Conservation (phyloP, 306 rosid species). For the Arachis stenosperma region DNA sequence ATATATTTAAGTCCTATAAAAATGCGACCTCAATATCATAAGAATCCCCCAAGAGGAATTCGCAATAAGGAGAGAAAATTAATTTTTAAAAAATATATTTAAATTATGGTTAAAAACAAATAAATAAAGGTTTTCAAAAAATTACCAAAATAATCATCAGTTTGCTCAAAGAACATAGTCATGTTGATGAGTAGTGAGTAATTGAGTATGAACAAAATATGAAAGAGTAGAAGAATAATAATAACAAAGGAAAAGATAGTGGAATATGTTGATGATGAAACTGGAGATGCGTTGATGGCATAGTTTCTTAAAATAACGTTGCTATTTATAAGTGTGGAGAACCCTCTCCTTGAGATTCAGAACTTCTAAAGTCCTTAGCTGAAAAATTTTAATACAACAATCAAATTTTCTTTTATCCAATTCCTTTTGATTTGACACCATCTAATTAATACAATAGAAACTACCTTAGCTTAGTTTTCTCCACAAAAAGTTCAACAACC, state of each 20-base stretch:
- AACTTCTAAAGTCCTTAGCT: conserved; percentile 65
- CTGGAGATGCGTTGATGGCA: conserved; percentile 23
- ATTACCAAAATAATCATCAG: conserved; percentile 52
- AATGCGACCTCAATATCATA: too few species aligned
- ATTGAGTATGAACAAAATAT: background rate
- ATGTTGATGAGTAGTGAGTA: conserved; percentile 36
- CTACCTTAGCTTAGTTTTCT: conserved; percentile 13
- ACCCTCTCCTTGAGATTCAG: conserved; percentile 88
- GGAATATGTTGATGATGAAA: background rate
- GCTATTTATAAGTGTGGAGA: conserved; percentile 81
- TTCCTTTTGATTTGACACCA: background rate
- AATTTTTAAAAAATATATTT: background rate
- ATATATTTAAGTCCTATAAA: too few species aligned
- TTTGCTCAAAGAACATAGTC: conserved; percentile 68
- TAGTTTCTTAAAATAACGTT: conserved; percentile 1
- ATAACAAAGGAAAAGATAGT: too few species aligned
- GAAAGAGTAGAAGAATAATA: conserved; percentile 13
- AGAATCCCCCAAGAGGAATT: too few species aligned
- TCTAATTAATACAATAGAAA: background rate
- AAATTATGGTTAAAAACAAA: background rate
- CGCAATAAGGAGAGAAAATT: background rate
- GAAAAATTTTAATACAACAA: conserved; percentile 41
- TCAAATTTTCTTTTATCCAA: conserved; percentile 14
- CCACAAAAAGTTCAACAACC: background rate
- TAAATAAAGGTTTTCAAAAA: conserved; percentile 17